phyloP scores from a whole-genome alignment of 768 basidiomycete species.

The Boletus sensibilis region DNA sequence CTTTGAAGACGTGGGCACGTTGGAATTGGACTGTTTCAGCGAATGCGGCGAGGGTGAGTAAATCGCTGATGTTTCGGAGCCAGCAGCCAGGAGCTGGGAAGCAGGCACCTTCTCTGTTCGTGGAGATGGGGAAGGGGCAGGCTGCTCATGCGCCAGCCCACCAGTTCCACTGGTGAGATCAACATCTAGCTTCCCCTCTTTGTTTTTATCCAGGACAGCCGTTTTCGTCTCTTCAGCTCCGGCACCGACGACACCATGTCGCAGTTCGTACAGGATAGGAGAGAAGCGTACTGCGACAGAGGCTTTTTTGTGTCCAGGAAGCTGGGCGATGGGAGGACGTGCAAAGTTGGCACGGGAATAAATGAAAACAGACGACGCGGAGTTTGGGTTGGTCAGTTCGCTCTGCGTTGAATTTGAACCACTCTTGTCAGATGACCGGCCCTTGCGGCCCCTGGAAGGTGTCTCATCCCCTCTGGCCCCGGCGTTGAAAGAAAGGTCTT shows the following conservation, averaged over 20 bases:
- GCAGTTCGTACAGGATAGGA: slow-evolving; percentile 89
- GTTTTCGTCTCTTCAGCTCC: slow-evolving; percentile 45
- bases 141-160: slow-evolving; percentile 10
- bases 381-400: slow-evolving; percentile 36
- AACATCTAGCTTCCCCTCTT: slow-evolving; percentile 59
- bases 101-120: slow-evolving; percentile 18
- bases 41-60: slow-evolving; percentile 15
- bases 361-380: slow-evolving; percentile 78
- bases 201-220: slow-evolving; percentile 66
- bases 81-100: slow-evolving; percentile 2
- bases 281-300: slow-evolving; percentile 94
- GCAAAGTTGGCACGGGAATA: slow-evolving; percentile 96
- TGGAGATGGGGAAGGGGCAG: slow-evolving; percentile 8
- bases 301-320: slow-evolving; percentile 95
- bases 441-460: slow-evolving; percentile 58
- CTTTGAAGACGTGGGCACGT: slow-evolving; percentile 21
- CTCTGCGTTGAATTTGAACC: slow-evolving; percentile 26
- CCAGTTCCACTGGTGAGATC: slow-evolving; percentile 49
- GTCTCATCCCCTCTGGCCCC: slow-evolving; percentile 36
- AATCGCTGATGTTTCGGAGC: slow-evolving; percentile 6
- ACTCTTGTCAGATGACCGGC: slow-evolving; percentile 42
- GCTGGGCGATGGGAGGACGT: slow-evolving; percentile 86
- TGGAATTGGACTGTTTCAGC: slow-evolving; percentile 14
- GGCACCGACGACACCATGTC: slow-evolving; percentile 49
- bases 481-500: slow-evolving; percentile 71